Base-by-base conservation (phyloP, 2,329 filamentous ascomycete genomes). In the Aspergillaceae sp. region DNA sequence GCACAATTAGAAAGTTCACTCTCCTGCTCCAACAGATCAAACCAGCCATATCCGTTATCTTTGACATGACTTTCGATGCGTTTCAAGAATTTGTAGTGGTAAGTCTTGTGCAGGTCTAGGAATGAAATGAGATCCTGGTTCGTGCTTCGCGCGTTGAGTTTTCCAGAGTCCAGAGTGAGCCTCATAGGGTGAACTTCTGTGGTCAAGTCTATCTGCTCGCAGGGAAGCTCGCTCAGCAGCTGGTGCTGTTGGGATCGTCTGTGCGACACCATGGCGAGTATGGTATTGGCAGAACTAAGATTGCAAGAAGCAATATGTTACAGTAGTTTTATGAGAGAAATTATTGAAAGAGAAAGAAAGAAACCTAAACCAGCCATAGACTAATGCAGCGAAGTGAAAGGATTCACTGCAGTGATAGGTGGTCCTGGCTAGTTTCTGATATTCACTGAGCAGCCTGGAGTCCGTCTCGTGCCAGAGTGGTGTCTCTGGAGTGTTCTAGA, bases 71-170 rank as follows among this genome's bases (percentile, higher is more conserved):
- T 42, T 8, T 43, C 44, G 4, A 59, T 38, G 3, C 32, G 42
- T 4, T 9, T 42, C n/a, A 57, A 36, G 34, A 59, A 56, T 10
- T 51, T 33, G 2, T 33, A 33, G 28, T 55, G 50, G 32, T 54
- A 45, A 2, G 45, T 40, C 1, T 47, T 41, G 19, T 57, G 54
- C 28, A 61, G 29, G 41, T 59, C 58, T 0, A 61, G 50, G 8
- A 60, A 54, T 3, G 42, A 43, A 1, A 54, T 51, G 9, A 61
- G 60, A 4, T 53, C 48, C 2, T 52, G 49, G 11, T 58, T 49
- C 3, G 33, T 44, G 8, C 43, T 52, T 6, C 40, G 50, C 1
- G 32, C 29, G 4, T 28, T 53, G n/a, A 59, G 46, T 2, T 34
- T 41, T 2, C 50, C 51, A 1, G 48, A 11, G 32, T 57, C 50